phyloP scores from a whole-genome alignment of 139 green algal genomes.

The Coccomyxa sp. region DNA sequence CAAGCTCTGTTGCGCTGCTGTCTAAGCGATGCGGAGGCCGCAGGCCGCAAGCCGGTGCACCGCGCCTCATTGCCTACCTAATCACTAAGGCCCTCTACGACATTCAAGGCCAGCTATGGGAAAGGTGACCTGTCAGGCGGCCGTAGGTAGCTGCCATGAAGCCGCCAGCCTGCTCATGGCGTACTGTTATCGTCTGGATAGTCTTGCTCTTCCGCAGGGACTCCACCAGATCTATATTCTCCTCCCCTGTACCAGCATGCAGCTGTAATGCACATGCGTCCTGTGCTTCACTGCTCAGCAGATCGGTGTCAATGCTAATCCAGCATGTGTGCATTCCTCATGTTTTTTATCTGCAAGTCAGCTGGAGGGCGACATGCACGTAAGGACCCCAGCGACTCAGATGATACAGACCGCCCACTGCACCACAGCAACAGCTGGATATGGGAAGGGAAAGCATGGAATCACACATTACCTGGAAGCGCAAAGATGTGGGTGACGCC shows the following conservation, averaged over 20 bases:
- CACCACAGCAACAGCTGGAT: neutral
- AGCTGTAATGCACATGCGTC: neutral
- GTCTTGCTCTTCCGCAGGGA: slow-evolving; percentile 18
- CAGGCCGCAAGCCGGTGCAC: neutral
- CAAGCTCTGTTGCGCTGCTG: neutral
- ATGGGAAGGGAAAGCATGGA: neutral
- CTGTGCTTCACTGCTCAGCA: too few relatives aligned
- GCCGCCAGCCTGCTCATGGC: slow-evolving; percentile 36
- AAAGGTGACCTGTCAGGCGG: slow-evolving; percentile 23
- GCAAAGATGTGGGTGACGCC: slow-evolving; percentile 37
- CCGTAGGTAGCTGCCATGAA: slow-evolving; percentile 42
- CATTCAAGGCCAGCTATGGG: neutral
- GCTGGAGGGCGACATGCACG: neutral
- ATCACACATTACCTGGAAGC: slow-evolving; percentile 13
- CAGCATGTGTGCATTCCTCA: too few relatives aligned
- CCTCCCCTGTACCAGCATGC: slow-evolving; percentile 18
- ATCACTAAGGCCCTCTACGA: neutral
- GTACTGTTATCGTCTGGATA: slow-evolving; percentile 34
- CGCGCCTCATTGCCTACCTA: too few relatives aligned
- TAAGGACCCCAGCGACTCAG: neutral
- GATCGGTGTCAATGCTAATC: too few relatives aligned
- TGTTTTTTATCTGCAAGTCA: too few relatives aligned
- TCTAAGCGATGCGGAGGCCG: neutral
- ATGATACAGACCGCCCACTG: neutral
- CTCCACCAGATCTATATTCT: slow-evolving; percentile 42